Base-by-base conservation (phyloP, 2,329 filamentous ascomycete species). In the Fusarium sp. region DNA sequence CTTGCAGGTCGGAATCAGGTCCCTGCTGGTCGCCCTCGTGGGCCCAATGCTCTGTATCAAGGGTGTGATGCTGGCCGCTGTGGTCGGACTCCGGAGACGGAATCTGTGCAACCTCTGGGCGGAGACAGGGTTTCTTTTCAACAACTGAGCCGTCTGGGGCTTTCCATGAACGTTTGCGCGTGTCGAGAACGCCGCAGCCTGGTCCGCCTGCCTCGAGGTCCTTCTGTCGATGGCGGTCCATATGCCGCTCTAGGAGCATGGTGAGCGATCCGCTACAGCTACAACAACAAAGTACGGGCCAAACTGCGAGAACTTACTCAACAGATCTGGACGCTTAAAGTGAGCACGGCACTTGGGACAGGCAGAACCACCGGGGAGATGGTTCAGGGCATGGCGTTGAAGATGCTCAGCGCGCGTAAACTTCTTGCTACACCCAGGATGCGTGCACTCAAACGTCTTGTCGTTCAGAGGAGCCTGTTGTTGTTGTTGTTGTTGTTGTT, bases 351-450 rank as follows among this genome's bases (percentile, higher is more conserved):
- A 91, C 71, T 89, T 80, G 52, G 84, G 78, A 72, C 89, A 91
- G 4, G 87, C 89, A 64, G 84, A 84, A 44, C 86, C 84, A 1
- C 84, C 83, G 31, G 82, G 79, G n/a, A 81, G 80, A 71, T 89
- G 88, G 70, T 90, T 90, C 54, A 89, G 78, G 23, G 84, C 81
- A 77, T 90, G 88, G 13, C 88, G 82, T 63, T 88, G 85, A 52
- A 89, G 80, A 75, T 90, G 88, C 73, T 90, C 88, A 11, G 86
- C 83, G 8, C 88, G 82, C 27, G 86, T 87, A 74, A 89, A 90
- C 15, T 81, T 80, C 73, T 88, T 87, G 48, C 76, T 79, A 68
- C 87, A 89, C 31, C 80, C 82, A 8, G 81, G 77, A 71, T 82
- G 81, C 40, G 77, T 77, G 68, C 87, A 88, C 39, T 53, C 69